phyloP scores from a whole-genome alignment of 2,329 filamentous ascomycete genomes.

The Beauveria brongniartii region DNA sequence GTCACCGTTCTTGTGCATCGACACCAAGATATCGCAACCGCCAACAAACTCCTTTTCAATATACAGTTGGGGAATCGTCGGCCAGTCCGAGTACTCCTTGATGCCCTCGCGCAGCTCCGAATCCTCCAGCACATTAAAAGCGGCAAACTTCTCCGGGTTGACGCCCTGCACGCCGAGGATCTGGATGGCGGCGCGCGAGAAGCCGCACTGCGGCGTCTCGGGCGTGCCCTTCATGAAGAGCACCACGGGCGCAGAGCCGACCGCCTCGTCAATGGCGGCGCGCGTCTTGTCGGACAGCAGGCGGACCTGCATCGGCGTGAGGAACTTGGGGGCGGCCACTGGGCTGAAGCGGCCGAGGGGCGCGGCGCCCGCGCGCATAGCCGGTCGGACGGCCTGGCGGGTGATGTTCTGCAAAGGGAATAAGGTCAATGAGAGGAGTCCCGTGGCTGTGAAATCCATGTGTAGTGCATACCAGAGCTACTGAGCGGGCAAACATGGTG shows the following conservation, averaged over 20 bases:
- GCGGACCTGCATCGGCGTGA: constrained; percentile 42
- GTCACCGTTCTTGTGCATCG: constrained; percentile 95
- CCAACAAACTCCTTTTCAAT: constrained; percentile 93
- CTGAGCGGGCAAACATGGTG: constrained; percentile 19
- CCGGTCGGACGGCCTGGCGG: constrained; percentile 30
- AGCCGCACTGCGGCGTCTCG: constrained; percentile 91
- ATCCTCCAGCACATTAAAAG: constrained; percentile 95
- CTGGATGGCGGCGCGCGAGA: constrained; percentile 90
- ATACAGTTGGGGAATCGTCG: constrained; percentile 95
- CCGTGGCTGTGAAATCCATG: too few species aligned
- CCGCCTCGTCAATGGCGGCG: constrained; percentile 81
- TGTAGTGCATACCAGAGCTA: constrained; percentile 17
- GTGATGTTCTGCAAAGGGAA: constrained; percentile 22
- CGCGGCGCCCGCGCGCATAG: constrained; percentile 19
- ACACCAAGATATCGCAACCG: constrained; percentile 93
- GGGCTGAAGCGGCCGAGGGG: constrained; percentile 12
- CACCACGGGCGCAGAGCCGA: constrained; percentile 81
- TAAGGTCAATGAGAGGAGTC: neutral
- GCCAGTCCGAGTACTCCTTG: constrained; percentile 99
- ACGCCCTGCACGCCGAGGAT: constrained; percentile 92
- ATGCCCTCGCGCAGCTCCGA: constrained; percentile 80
- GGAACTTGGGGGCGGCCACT: constrained; percentile 9
- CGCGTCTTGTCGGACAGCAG: constrained; percentile 74
- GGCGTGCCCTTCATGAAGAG: constrained; percentile 99
- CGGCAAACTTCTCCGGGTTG: constrained; percentile 91